Percentiles rank a stretch among this genome's conserved stretches.
Evolutionary conservation across 2,329 filamentous ascomycete species (phyloP).

Genomic region (Diaporthe vaccinii): DNA sequence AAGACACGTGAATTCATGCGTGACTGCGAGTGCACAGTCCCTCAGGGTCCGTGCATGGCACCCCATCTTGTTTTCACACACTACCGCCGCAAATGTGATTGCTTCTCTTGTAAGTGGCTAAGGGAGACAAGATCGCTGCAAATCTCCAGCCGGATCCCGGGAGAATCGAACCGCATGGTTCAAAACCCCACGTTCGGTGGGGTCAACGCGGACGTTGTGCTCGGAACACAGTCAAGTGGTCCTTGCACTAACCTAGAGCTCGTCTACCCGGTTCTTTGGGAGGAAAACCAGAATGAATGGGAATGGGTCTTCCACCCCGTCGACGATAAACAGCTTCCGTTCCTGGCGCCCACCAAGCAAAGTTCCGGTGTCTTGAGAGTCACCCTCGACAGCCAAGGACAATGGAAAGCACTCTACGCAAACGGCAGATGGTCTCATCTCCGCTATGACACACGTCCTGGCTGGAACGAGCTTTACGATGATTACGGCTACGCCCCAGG

Average conservation of each 20-base stretch:
- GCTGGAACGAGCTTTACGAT: background rate
- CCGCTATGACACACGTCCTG: background rate
- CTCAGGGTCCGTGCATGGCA: background rate
- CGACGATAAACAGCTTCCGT: background rate
- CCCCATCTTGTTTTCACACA: background rate
- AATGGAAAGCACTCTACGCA: background rate
- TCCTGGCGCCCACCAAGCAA: background rate
- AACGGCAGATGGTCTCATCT: background rate
- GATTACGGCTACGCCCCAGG: background rate
- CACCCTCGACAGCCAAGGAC: background rate
- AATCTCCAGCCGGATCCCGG: background rate
- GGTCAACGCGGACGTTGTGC: background rate
- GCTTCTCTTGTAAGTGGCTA: slow-evolving; percentile 7
- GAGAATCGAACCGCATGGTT: background rate
- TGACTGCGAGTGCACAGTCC: background rate
- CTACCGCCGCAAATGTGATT: background rate
- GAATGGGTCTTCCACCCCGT: background rate
- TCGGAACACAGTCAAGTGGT: no score
- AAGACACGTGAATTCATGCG: background rate
- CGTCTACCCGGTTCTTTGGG: background rate
- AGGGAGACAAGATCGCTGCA: background rate
- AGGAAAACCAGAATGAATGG: background rate
- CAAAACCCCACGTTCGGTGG: background rate
- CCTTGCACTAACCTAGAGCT: background rate
- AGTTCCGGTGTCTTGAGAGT: background rate